Evolutionary conservation across 352 stramenopile species (phyloP), one percentile per base, ranked within the genome.

Genomic region (Aphanomyces euteiches): DNA sequence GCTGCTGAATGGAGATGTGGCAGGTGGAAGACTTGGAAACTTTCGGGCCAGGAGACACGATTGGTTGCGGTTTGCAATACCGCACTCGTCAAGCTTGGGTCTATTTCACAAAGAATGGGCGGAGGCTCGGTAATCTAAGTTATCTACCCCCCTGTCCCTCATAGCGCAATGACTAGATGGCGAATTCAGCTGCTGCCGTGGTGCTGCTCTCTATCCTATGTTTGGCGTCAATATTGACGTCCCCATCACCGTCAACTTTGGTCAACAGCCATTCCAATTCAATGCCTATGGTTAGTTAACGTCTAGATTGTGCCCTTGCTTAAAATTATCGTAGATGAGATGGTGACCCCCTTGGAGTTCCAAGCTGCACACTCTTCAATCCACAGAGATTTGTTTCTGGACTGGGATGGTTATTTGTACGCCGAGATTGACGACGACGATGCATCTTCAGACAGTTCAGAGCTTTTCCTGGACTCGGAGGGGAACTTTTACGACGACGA

Each of bases 201-300:
- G 73, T 6, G 85, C 78, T 79, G 38, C 8, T 59, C 47, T 37
- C 41, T 96, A 88, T 54, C 89, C 89, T 1, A 83, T 88, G 1
- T 78, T 96, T 3, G 89, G 89, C 4, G 64, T 95, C 36, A 88
- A 96, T 63, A 91, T 83, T 3, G 77, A 80, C 40, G 82, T 91
- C 34, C 79, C 81, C 34, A 76, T 95, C 17, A 77, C 83, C 28
- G 77, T 95, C 10, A 96, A 96, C 75, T 93, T 93, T 74, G 87
- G 87, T 0, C 81, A 90, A 70, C 77, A 85, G 40, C 85, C 79
- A 1, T 93, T 93, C 50, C 73, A 71, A 4, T 82, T 82, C 60
- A 72, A 84, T 17, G 75, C 87, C 39, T 77, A 81, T 4, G 79
- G 81, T 87, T 66, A 47, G 4, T 47, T 38, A 1, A 17, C 1